Evolutionary conservation across 257 asterid genomes (phyloP), one percentile per base, ranked within the genome.

Genomic region (Solanum ossicruentum): DNA sequence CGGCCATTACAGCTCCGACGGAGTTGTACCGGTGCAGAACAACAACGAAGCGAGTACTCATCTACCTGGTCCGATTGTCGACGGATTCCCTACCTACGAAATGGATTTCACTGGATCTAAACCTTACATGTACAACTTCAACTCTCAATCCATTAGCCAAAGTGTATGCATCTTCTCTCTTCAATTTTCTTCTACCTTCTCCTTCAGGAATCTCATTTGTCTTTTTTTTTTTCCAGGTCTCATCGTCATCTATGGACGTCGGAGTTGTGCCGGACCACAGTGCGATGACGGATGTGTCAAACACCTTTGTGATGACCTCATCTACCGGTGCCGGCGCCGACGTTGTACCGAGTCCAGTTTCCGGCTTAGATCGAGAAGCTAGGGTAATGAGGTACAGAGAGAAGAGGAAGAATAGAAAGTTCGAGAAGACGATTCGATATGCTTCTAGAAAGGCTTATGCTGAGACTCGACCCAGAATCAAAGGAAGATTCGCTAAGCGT

Each of bases 401-500:
- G 94, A 94, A 94, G 5, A 82, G 89, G 23, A 87, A 87, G 83
- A 87, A 87, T 12, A 47, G 87, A 13, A 84, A 63, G 78, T 86
- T 86, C 72, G 85, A 93, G 84, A 94, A 94, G 61, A 94, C 95
- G 5, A 93, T 93, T 54, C 88, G 97, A 72, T 95, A 95, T 69
- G 97, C 98, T 1, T 95, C 98, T 10, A 89, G 98, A 55, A 95
- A 95, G 84, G 97, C 97, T 4, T 95, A 95, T 10, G 98, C 98
- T 0, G 98, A 95, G 89, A 93, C 95, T 2, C 91, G 98, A 12
- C 98, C 97, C 7, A 88, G 97, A 83, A 90, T 95, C 83, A 95
- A 93, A 86, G 98, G 98, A 1, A 84, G 98, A 77, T 94, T 94
- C 15, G 97, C 97, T 7, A 94, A 92, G 84, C 91, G 94, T 13